Percentiles rank a stretch among this genome's conserved stretches.
Conservation (phyloP, 306 rosid species). For the Cicer bijugum region DNA sequence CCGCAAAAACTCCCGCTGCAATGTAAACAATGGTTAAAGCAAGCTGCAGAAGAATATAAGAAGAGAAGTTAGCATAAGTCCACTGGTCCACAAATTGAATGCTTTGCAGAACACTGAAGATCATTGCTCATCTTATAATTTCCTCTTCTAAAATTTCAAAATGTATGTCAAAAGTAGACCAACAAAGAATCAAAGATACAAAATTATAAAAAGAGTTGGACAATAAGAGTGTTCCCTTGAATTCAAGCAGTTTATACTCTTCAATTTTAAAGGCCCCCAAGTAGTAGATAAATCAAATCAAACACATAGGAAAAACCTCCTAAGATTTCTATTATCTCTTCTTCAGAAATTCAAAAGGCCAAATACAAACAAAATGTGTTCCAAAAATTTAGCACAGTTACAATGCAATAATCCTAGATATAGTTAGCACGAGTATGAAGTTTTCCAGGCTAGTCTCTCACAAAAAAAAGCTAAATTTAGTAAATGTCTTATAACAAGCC, state of each 20-base stretch:
- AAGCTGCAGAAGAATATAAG: constrained; percentile 70
- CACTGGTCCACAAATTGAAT: constrained; percentile 22
- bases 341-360: constrained; percentile 19
- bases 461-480: constrained; percentile 4
- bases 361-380: constrained; percentile 13
- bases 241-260: constrained; percentile 34
- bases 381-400: constrained; percentile 15
- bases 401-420: constrained; percentile 12
- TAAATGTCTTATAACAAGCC: neutral
- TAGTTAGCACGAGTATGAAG: constrained; percentile 4
- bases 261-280: constrained; percentile 28
- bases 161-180: constrained; percentile 32
- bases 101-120: constrained; percentile 28
- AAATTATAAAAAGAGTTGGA: constrained; percentile 10
- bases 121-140: constrained; percentile 27
- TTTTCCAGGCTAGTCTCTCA: neutral
- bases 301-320: constrained; percentile 2
- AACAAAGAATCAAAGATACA: constrained; percentile 25
- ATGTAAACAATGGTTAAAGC: constrained; percentile 81
- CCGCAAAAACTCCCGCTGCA: constrained; percentile 84
- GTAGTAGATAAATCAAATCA: constrained; percentile 29
- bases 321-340: constrained; percentile 14
- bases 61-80: constrained; percentile 35
- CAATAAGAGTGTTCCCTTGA: constrained; percentile 23
- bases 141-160: constrained; percentile 31